Conservation (phyloP, 1,139 yeast species). For the Debaryomyces fabryi region DNA sequence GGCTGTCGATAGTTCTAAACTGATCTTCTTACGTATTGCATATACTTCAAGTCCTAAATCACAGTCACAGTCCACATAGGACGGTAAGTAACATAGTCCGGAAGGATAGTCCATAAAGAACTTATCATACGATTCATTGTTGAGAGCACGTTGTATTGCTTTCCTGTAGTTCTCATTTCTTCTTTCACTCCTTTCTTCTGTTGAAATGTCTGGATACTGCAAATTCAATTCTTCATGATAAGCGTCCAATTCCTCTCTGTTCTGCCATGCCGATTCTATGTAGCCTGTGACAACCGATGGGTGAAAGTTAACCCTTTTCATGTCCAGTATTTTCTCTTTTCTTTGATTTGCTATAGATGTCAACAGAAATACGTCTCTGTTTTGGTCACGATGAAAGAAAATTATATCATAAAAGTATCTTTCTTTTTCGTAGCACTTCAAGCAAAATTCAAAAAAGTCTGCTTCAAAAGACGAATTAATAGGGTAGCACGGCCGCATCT, state of each 20-base stretch:
- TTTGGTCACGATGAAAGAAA: too few species aligned
- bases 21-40: neutral
- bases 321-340: neutral
- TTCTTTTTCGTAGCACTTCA: too few species aligned
- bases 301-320: neutral
- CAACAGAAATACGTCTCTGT: too few species aligned
- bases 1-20: neutral
- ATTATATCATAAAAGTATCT: too few species aligned
- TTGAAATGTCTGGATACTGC: neutral
- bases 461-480: too few species aligned
- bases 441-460: too few species aligned
- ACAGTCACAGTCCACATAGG: neutral
- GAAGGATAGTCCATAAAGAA: neutral
- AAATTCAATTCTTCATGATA: neutral
- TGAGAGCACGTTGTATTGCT: neutral
- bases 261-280: slow-evolving; percentile 3
- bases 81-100: neutral
- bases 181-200: neutral
- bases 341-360: neutral
- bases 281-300: neutral
- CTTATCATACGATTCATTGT: neutral
- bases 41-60: neutral
- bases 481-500: too few species aligned
- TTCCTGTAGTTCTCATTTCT: neutral
- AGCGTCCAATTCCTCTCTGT: neutral